phyloP scores from a whole-genome alignment of 2,329 filamentous ascomycete genomes.

The Amylocarpus encephaloides region DNA sequence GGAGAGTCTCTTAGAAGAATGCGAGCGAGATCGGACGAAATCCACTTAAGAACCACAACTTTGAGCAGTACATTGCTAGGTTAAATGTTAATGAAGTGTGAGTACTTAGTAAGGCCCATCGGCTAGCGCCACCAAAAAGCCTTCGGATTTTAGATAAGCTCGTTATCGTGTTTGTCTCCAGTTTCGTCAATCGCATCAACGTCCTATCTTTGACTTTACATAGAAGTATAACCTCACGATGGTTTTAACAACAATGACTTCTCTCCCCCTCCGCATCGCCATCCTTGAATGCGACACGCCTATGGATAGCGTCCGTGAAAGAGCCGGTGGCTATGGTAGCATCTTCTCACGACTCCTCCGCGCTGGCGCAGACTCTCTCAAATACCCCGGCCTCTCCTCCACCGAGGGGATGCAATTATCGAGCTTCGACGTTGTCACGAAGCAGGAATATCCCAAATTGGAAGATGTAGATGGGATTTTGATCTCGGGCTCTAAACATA shows the following conservation, averaged over 20 bases:
- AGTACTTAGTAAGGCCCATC: no score
- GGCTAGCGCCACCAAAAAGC: no score
- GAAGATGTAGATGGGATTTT: conserved; percentile 75
- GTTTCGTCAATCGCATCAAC: background rate
- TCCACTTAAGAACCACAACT: no score
- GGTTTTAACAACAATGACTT: conserved; percentile 19
- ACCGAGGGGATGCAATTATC: conserved; percentile 36
- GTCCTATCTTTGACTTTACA: background rate
- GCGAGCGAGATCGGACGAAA: no score
- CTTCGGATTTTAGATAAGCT: no score
- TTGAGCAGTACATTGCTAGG: no score
- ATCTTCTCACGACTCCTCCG: conserved; percentile 59
- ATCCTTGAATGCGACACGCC: conserved; percentile 85
- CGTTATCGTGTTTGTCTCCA: no score
- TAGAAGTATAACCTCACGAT: background rate
- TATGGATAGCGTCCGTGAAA: conserved; percentile 52
- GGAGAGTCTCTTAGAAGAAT: no score
- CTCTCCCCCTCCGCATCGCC: conserved; percentile 47
- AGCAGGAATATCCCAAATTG: conserved; percentile 64
- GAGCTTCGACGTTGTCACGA: conserved; percentile 38
- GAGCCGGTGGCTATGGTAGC: conserved; percentile 67
- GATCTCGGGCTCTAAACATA: conserved; percentile 69
- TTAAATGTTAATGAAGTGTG: no score
- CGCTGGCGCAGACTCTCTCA: conserved; percentile 44
- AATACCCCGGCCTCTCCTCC: conserved; percentile 36